These are phyloP conservation scores for Knoxdaviesia capensis DNA, from an alignment of 2,329 filamentous ascomycete species.

Conservation along the genomic window DNA sequence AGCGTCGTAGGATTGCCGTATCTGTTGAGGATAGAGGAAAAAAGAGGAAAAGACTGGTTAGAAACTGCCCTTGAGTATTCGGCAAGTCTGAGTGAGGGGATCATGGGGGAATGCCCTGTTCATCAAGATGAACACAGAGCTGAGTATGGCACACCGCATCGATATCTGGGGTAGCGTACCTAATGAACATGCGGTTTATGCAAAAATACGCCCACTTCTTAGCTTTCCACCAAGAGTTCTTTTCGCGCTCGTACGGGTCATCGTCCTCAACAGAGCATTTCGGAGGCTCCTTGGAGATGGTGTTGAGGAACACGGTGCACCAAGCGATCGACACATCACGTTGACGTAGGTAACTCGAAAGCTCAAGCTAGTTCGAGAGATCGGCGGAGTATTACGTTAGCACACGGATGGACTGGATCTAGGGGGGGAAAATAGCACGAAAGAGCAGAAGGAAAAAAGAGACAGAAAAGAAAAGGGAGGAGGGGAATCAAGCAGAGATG, in stretches of 20 bases:
- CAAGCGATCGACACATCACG: conserved; percentile 77
- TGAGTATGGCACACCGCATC: neutral
- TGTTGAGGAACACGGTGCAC: conserved; percentile 86
- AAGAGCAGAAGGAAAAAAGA: conserved; percentile 1
- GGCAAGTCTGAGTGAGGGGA: neutral
- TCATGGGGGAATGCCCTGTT: neutral
- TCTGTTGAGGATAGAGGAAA: conserved; percentile 21
- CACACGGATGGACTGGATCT: neutral
- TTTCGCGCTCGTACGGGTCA: conserved; percentile 66
- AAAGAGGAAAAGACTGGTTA: conserved; percentile 1
- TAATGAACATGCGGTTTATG: conserved; percentile 82
- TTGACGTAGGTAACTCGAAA: conserved; percentile 57
- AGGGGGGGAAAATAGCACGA: too few relatives aligned
- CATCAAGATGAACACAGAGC: too few relatives aligned
- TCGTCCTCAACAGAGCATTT: conserved; percentile 61
- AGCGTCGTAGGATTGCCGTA: conserved; percentile 75
- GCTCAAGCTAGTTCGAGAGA: conserved; percentile 46
- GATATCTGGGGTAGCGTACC: conserved; percentile 29
- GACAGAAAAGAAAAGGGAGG: neutral
- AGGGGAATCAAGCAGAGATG: too few relatives aligned
- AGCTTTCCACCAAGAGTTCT: conserved; percentile 98
- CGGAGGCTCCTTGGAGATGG: conserved; percentile 71
- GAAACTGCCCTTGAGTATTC: conserved; percentile 2
- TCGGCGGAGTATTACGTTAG: neutral
- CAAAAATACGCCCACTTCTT: conserved; percentile 99